Evolutionary conservation across 306 rosid genomes (phyloP), one percentile per base, ranked within the genome.

Genomic region (Rosa lucieae): DNA sequence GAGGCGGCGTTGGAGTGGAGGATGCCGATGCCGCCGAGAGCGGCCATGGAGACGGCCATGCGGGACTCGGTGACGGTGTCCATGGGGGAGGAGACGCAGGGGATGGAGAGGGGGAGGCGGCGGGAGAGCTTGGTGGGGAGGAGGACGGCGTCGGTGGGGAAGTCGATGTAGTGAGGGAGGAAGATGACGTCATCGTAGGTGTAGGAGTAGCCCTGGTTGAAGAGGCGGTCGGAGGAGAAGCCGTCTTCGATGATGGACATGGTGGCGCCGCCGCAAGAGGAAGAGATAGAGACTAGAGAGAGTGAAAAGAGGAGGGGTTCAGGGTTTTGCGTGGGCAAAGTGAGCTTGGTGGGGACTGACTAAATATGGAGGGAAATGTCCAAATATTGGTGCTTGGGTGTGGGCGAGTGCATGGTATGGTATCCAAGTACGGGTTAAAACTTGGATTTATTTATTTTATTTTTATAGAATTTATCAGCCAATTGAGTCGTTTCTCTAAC

Each of bases 51-150:
- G 5, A 86, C 65, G 52, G 97, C 94, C 98, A 92, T 94, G 82
- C 82, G 51, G 2, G 93, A 62, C 78, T 92, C 98, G 10, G 96
- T 92, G 59, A 94, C 93, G 17, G 97, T 92, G 76, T 94, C 98
- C 98, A 94, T 92, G 0, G 98, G 98, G n/a, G 98, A 94, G n/a
- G 98, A 89, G 15, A 92, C 91, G 75, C 92, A 75, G 49, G 98
- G 98, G n/a, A 86, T 63, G 15, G 88, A 76, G 68, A 92, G 94
- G 0, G 85, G 55, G 67, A 94, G 8, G 40, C 85, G 87, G 72
- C 97, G 96, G 65, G 85, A 84, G 81, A 94, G 89, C 3, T 74
- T 79, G 55, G 98, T 80, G 77, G 83, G 67, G 53, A 92, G 88
- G 32, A 73, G 78, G 79, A 94, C 98, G 10, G 88, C 66, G 43